Evolutionary conservation across 139 green algal genomes (phyloP), one percentile per base, ranked within the genome.

Genomic region (Asterochloris sp.): DNA sequence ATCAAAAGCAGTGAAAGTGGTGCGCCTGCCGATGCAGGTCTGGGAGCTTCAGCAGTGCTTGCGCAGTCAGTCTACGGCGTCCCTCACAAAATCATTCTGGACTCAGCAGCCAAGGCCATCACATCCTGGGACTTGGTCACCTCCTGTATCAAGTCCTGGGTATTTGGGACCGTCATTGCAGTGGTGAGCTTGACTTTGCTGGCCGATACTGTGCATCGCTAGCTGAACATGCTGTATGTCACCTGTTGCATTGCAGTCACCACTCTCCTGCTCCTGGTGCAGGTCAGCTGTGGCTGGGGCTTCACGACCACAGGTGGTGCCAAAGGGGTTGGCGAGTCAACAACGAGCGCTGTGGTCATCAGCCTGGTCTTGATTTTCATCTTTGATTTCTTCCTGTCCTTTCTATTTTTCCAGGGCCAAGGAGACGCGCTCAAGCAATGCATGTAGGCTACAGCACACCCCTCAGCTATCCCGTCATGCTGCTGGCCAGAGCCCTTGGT

Each of bases 311-410:
- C 86, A 6, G 97, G 97, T n/a, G 97, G 97, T 1, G 97, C 97
- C 74, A 99, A 99, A 89, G 97, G 97, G 13, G 97, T 99, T 47
- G 97, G 97, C 26, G 95, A 99, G 87, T 95, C 90, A 69, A 99
- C 97, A 69, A 99, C 97, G 19, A 95, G 90, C 21, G 95, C 95
- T 0, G 97, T 99, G 0, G 97, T 99, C 27, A 99, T 99, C 84
- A 97, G 90, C 0, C 90, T 99, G 54, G 96, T 99, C 1, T 86
- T 91, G 75, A 99, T 99, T 88, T 99, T 99, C 79, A 89, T 99
- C 11, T 90, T 92, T n/a, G 97, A 99, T 84, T 99, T 99, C 83
- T 84, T 96, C 24, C 89, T 99, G 66, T 97, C 91, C 12, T 97
- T 97, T 85, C 68, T 94, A 4, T 99, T 99, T 90, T 99, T 98